These are phyloP conservation scores for Neonectria hederae DNA, from an alignment of 2,329 filamentous ascomycete species.

Conservation along the genomic window DNA sequence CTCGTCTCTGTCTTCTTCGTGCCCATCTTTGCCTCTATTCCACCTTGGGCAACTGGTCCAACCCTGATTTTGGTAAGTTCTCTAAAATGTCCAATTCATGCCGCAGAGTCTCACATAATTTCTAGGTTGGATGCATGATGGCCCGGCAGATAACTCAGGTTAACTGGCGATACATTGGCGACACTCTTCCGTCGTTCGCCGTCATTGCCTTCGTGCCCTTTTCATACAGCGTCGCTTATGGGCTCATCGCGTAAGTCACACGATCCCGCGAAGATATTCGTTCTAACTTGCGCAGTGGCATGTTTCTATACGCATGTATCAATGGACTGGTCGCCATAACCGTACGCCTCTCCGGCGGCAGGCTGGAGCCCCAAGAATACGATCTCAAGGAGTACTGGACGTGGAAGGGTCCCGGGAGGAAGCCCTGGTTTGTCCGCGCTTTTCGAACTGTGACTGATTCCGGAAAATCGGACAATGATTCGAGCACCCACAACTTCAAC, in stretches of 20 bases:
- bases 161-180: conserved; percentile 84
- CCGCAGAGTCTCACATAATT: background rate
- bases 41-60: conserved; percentile 79
- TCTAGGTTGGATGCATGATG: conserved; percentile 78
- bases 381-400: conserved; percentile 39
- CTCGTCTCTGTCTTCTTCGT: conserved; percentile 75
- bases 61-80: conserved; percentile 69
- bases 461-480: background rate
- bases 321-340: conserved; percentile 28
- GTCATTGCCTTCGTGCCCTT: conserved; percentile 84
- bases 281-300: conserved; percentile 19
- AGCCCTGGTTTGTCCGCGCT: conserved; percentile 28
- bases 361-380: conserved; percentile 30
- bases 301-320: conserved; percentile 29
- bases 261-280: rapidly evolving
- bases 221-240: conserved; percentile 84
- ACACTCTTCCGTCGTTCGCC: conserved; percentile 81
- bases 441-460: background rate
- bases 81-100: background rate
- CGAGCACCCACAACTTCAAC: background rate
- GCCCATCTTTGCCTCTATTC: conserved; percentile 76
- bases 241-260: conserved; percentile 67
- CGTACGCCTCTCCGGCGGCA: conserved; percentile 20
- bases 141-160: conserved; percentile 77
- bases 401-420: conserved; percentile 29